Evolutionary conservation across 2,329 filamentous ascomycete species (phyloP).

Genomic region (Epichloe brachyelytri): DNA sequence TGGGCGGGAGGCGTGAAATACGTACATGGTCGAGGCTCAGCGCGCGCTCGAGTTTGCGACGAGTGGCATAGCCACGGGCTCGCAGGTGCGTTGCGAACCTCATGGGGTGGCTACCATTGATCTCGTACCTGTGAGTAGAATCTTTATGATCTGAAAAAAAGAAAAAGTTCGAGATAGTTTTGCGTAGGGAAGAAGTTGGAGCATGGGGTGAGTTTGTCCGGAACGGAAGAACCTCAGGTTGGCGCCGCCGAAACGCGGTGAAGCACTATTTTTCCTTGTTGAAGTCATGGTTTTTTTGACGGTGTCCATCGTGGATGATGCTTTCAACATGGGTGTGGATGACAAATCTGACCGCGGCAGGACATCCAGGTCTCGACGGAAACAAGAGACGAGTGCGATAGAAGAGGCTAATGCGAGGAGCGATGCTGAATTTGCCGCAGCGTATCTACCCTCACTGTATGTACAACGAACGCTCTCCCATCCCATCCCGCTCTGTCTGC

Average conservation of each 20-base stretch:
- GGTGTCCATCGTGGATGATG: background rate
- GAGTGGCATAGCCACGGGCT: constrained; percentile 23
- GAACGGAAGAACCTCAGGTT: constrained; percentile 11
- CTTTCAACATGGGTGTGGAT: background rate
- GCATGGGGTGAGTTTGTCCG: background rate
- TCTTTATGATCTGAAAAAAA: too few relatives aligned
- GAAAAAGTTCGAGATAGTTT: too few relatives aligned
- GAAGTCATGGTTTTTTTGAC: background rate
- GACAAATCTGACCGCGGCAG: background rate
- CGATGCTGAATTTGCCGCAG: background rate
- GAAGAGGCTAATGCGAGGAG: constrained; percentile 1
- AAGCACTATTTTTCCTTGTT: background rate
- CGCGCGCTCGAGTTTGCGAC: constrained; percentile 20
- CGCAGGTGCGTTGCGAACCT: constrained; percentile 13
- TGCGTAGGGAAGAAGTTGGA: background rate
- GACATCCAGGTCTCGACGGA: background rate
- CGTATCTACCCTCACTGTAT: constrained; percentile 19
- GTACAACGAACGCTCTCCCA: constrained; percentile 3
- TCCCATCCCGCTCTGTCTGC: background rate
- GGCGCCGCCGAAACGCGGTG: background rate
- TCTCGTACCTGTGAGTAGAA: background rate
- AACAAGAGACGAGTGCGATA: background rate
- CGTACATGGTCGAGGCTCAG: constrained; percentile 47
- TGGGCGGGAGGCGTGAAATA: background rate
- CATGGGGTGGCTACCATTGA: constrained; percentile 7